These are phyloP conservation scores for Entrophospora sp. DNA, from an alignment of 192 early-diverging fungal species.

Conservation along the genomic window DNA sequence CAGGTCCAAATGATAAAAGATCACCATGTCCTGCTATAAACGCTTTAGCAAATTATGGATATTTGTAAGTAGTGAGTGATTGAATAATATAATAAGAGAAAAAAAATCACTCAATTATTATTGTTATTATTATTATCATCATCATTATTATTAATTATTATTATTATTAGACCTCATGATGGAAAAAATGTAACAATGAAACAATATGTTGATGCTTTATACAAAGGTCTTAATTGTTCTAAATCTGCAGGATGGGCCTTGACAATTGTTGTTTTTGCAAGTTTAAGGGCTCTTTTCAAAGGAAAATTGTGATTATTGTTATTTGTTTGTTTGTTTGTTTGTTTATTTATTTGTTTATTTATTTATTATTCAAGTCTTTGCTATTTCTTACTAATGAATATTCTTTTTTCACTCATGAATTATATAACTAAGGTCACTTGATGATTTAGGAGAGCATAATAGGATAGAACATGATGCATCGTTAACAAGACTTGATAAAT, in stretches of 20 bases:
- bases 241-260: background rate
- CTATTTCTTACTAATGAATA: too few relatives aligned
- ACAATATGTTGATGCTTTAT: background rate
- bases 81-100: background rate
- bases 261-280: background rate
- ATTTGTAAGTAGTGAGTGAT: background rate
- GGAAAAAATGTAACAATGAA: background rate
- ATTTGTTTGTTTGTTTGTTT: too few relatives aligned
- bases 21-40: slow-evolving; percentile 10
- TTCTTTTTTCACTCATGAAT: too few relatives aligned
- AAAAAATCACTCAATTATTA: background rate
- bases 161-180: background rate
- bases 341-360: too few relatives aligned
- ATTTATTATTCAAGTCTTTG: too few relatives aligned
- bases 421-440: background rate
- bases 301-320: too few relatives aligned
- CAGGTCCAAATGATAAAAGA: background rate
- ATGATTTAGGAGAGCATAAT: background rate
- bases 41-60: slow-evolving; percentile 11
- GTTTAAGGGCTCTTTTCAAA: too few relatives aligned
- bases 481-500: background rate
- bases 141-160: background rate
- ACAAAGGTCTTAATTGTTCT: background rate
- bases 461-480: slow-evolving; percentile 17
- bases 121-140: background rate